A percentile compares a stretch with the other conserved stretches of the same genome.
Conservation (phyloP, 441 rosid genomes). For the Bruguiera hainesii region DNA sequence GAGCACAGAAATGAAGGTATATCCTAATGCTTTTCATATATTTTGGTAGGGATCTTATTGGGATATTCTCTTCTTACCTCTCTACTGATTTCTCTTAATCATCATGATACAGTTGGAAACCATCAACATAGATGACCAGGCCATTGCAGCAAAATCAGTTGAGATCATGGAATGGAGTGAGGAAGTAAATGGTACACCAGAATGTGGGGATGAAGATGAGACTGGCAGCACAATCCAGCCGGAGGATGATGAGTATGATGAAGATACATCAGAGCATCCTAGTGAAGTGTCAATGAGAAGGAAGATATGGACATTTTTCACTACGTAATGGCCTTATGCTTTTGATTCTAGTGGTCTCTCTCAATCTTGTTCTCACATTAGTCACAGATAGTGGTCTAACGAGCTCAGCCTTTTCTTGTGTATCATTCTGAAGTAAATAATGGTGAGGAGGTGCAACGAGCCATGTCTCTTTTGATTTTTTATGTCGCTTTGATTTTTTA, state of each 20-base stretch:
- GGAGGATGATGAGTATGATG: conserved; percentile 37
- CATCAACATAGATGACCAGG: conserved; percentile 29
- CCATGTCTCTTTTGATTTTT: no score
- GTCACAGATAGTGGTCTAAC: neutral
- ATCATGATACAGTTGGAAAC: conserved; percentile 38
- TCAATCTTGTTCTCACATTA: neutral
- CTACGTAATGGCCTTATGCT: conserved; percentile 31
- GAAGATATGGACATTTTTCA: conserved; percentile 85
- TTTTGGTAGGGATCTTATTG: conserved; percentile 10
- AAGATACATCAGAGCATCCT: conserved; percentile 45
- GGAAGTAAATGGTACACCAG: conserved; percentile 39
- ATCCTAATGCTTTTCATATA: conserved; percentile 15
- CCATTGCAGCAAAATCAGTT: conserved; percentile 30
- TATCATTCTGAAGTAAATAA: no score
- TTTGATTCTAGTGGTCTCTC: neutral
- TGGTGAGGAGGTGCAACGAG: no score
- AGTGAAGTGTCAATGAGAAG: conserved; percentile 64
- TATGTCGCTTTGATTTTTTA: no score
- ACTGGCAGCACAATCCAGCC: conserved; percentile 43
- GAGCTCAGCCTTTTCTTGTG: no score
- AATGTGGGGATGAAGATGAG: conserved; percentile 42
- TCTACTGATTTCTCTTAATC: conserved; percentile 1
- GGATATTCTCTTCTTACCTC: conserved; percentile 4
- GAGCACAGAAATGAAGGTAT: conserved; percentile 41
- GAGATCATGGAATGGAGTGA: conserved; percentile 40